Conservation (phyloP, 2,329 filamentous ascomycete genomes). For the Phyllosticta ampelicida region DNA sequence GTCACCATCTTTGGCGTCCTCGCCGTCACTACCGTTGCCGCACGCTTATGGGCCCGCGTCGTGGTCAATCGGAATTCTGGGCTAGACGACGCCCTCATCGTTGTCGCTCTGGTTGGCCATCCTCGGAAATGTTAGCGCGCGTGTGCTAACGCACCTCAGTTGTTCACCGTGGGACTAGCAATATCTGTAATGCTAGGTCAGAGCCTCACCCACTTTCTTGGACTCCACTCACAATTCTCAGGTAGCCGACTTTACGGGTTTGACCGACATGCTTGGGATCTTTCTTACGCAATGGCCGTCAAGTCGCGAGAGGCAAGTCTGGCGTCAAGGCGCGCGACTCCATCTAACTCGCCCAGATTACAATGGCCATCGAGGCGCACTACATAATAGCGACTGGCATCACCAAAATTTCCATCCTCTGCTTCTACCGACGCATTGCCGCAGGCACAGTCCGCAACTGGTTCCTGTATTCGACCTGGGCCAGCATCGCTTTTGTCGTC, state of each 20-base stretch:
- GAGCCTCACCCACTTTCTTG: background rate
- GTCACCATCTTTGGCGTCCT: background rate
- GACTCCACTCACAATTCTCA: background rate
- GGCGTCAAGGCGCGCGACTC: background rate
- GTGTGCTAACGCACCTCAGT: background rate
- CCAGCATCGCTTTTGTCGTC: conserved; percentile 28
- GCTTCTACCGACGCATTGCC: conserved; percentile 35
- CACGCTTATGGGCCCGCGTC: background rate
- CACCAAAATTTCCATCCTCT: conserved; percentile 24
- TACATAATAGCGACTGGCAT: conserved; percentile 21
- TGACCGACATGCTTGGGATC: conserved; percentile 8
- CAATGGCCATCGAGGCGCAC: conserved; percentile 18
- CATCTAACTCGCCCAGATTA: background rate
- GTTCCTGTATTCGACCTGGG: conserved; percentile 29
- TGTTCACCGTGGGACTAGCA: background rate
- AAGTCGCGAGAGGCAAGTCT: background rate
- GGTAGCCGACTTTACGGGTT: background rate
- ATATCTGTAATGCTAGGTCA: background rate
- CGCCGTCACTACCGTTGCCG: background rate
- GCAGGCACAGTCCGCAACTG: conserved; percentile 22
- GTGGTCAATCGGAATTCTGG: background rate
- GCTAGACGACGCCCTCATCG: conserved; percentile 3
- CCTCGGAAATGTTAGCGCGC: background rate
- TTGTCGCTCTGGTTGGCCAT: background rate
- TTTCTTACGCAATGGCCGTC: background rate